Evolutionary conservation across 2,329 filamentous ascomycete genomes (phyloP).

Genomic region (Orbilia brochopaga): DNA sequence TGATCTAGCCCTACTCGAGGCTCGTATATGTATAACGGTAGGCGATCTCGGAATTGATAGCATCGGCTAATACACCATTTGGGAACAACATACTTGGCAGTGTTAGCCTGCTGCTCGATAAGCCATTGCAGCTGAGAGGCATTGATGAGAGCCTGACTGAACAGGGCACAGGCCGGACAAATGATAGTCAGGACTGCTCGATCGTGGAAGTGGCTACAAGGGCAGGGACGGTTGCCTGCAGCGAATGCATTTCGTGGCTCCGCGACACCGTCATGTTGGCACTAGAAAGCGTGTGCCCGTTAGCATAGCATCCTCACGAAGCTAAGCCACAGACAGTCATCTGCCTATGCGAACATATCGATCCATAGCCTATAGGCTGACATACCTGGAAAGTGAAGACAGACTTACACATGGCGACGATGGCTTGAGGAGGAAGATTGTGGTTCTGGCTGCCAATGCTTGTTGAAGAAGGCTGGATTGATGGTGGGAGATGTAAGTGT

Average conservation of each 20-base stretch:
- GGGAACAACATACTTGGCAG: conserved; percentile 23
- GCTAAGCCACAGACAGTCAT: too few relatives aligned
- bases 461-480: neutral
- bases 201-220: conserved; percentile 19
- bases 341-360: neutral
- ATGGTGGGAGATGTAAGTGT: neutral
- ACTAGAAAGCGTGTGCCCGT: conserved; percentile 8
- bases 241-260: conserved; percentile 8
- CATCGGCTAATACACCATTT: neutral
- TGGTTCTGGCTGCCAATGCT: too few relatives aligned
- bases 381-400: conserved; percentile 36
- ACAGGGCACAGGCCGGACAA: conserved; percentile 31
- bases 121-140: conserved; percentile 28
- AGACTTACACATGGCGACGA: conserved; percentile 33
- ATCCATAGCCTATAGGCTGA: neutral
- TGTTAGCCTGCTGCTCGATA: conserved; percentile 40
- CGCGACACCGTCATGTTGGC: conserved; percentile 33
- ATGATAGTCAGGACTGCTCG: conserved; percentile 15
- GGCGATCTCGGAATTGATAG: too few relatives aligned
- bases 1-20: too few relatives aligned
- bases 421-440: neutral
- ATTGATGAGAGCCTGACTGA: conserved; percentile 18
- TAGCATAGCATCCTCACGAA: neutral
- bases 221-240: neutral
- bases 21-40: too few relatives aligned